Evolutionary conservation across 441 rosid species (phyloP).

Genomic region (Viola pubescens): DNA sequence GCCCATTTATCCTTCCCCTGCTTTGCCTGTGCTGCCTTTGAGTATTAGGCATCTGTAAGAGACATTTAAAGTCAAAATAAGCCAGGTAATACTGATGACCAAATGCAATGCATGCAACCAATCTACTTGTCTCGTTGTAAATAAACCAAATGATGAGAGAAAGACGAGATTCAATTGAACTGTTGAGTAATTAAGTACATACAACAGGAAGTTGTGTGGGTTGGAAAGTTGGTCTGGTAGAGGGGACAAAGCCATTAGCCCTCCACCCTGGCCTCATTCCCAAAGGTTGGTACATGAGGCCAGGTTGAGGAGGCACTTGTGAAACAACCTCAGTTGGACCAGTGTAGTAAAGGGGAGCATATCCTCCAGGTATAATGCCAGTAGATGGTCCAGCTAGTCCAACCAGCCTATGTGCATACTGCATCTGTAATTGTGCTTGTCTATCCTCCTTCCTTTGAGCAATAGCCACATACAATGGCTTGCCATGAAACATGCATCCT

Average conservation of each 20-base stretch:
- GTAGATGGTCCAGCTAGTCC: constrained; percentile 22
- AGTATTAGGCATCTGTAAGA: constrained; percentile 32
- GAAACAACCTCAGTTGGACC: constrained; percentile 44
- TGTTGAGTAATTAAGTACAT: constrained; percentile 8
- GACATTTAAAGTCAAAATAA: constrained; percentile 4
- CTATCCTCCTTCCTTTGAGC: constrained; percentile 71
- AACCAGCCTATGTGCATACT: constrained; percentile 22
- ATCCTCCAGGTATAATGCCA: constrained; percentile 47
- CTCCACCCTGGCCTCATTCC: constrained; percentile 60
- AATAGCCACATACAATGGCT: constrained; percentile 48
- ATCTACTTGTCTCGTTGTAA: neutral
- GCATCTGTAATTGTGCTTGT: constrained; percentile 30
- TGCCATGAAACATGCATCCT: constrained; percentile 44
- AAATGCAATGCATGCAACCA: neutral
- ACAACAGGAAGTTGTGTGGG: constrained; percentile 42
- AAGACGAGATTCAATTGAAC: neutral
- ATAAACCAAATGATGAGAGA: neutral
- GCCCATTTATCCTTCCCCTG: constrained; percentile 42
- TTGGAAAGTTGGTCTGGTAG: constrained; percentile 44
- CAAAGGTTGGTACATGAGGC: constrained; percentile 50
- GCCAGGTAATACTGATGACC: neutral
- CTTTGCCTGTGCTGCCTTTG: constrained; percentile 32
- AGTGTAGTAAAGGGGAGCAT: constrained; percentile 45
- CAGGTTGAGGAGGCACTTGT: constrained; percentile 39
- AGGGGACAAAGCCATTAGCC: constrained; percentile 36